Conservation (phyloP, 2,329 filamentous ascomycete species). For the Taxawa tesnikishii region DNA sequence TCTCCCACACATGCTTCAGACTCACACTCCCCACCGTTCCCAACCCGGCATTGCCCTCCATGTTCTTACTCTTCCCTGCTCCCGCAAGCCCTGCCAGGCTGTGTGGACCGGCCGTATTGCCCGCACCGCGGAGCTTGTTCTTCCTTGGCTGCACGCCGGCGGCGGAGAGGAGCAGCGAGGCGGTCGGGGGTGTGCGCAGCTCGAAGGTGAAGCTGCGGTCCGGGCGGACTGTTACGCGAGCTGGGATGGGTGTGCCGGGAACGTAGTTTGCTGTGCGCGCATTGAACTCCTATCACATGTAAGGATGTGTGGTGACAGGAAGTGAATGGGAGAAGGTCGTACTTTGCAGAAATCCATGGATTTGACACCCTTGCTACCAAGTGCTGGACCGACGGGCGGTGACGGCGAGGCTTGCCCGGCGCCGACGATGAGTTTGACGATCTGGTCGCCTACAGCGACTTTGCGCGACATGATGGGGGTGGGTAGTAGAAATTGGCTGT, state of each 20-base stretch:
- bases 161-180: slow-evolving; percentile 75
- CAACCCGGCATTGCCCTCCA: slow-evolving; percentile 48
- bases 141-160: slow-evolving; percentile 66
- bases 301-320: slow-evolving; percentile 1
- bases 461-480: slow-evolving; percentile 36
- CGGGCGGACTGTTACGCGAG: slow-evolving; percentile 79
- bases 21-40: slow-evolving; percentile 76
- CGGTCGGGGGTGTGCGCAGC: slow-evolving; percentile 85
- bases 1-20: slow-evolving; percentile 94
- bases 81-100: slow-evolving; percentile 22
- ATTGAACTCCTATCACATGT: slow-evolving; percentile 89
- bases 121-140: slow-evolving; percentile 62
- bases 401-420: slow-evolving; percentile 90
- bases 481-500: no score
- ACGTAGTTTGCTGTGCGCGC: slow-evolving; percentile 78
- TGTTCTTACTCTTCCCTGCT: slow-evolving; percentile 22
- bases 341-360: slow-evolving; percentile 99
- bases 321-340: slow-evolving; percentile 9
- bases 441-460: slow-evolving; percentile 48
- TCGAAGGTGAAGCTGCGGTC: slow-evolving; percentile 92
- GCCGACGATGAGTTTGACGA: slow-evolving; percentile 96
- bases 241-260: slow-evolving; percentile 75
- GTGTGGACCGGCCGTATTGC: slow-evolving; percentile 34
- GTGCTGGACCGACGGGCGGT: slow-evolving; percentile 87
- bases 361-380: slow-evolving; percentile 96